A percentile compares a stretch with the other conserved stretches of the same genome.
Conservation (phyloP, 148 eudicot genomes). For the Oxyria digyna region DNA sequence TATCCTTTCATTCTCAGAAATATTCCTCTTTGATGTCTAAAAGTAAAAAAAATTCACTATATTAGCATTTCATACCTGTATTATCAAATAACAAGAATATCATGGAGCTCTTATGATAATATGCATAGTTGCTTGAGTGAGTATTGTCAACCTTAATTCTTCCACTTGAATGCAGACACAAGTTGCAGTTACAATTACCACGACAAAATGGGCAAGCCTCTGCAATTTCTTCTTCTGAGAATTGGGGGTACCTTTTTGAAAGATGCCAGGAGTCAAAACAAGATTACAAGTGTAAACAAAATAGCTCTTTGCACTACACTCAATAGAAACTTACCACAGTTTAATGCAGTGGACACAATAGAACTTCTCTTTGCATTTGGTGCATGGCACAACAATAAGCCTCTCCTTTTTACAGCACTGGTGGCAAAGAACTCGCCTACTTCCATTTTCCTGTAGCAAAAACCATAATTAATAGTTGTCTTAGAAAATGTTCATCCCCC, state of each 20-base stretch:
- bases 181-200: slow-evolving; percentile 61
- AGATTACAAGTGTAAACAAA: background rate
- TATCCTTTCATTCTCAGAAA: slow-evolving; percentile 30
- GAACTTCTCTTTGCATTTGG: slow-evolving; percentile 33
- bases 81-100: background rate
- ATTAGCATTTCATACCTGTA: background rate
- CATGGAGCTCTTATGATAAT: background rate
- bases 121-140: background rate
- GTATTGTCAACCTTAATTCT: slow-evolving; percentile 30
- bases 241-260: slow-evolving; percentile 48
- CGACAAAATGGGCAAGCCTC: slow-evolving; percentile 68
- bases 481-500: background rate
- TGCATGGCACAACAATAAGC: slow-evolving; percentile 51
- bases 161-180: slow-evolving; percentile 50
- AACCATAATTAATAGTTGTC: background rate
- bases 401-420: slow-evolving; percentile 53
- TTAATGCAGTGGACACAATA: slow-evolving; percentile 61
- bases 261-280: slow-evolving; percentile 5
- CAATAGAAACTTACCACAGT: slow-evolving; percentile 40
- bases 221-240: slow-evolving; percentile 44
- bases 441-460: background rate
- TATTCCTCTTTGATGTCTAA: slow-evolving; percentile 47
- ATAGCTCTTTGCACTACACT: background rate
- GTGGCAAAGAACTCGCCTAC: slow-evolving; percentile 27
- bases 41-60: background rate